A percentile compares a stretch with the other conserved stretches of the same genome.
Conservation (phyloP, 2,329 filamentous ascomycete species). For the Exophiala alcalophila region DNA sequence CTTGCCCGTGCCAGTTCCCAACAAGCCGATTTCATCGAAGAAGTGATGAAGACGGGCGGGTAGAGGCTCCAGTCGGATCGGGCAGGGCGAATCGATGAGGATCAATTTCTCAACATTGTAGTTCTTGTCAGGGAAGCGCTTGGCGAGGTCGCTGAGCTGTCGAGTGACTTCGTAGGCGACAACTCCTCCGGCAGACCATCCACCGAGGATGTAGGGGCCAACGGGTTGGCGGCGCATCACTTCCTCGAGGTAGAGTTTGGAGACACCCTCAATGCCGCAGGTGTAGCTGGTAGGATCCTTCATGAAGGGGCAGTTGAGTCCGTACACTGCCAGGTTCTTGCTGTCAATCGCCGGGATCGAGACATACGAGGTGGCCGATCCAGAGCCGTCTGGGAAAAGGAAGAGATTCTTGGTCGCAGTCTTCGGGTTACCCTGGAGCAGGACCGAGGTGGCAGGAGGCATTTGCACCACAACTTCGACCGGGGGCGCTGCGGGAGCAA, state of each 20-base stretch:
- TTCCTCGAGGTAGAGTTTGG: slow-evolving; percentile 33
- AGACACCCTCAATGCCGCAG: slow-evolving; percentile 33
- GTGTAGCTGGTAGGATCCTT: slow-evolving; percentile 35
- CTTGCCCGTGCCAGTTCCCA: slow-evolving; percentile 45
- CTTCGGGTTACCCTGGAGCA: slow-evolving; percentile 44
- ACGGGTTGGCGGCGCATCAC: slow-evolving; percentile 36
- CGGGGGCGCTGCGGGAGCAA: slow-evolving; percentile 25
- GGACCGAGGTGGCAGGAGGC: slow-evolving; percentile 43
- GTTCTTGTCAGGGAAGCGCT: slow-evolving; percentile 29
- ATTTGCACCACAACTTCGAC: slow-evolving; percentile 30
- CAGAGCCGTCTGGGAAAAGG: slow-evolving; percentile 47
- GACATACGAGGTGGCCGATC: slow-evolving; percentile 47
- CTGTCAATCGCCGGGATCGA: slow-evolving; percentile 41
- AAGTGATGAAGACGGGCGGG: slow-evolving; percentile 54
- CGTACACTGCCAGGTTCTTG: slow-evolving; percentile 44
- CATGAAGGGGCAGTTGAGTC: slow-evolving; percentile 46
- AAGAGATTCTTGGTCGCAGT: slow-evolving; percentile 43
- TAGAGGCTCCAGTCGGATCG: slow-evolving; percentile 64
- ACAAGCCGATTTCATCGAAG: slow-evolving; percentile 48
- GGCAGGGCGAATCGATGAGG: slow-evolving; percentile 63
- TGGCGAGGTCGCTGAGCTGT: slow-evolving; percentile 30
- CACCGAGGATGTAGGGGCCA: slow-evolving; percentile 40
- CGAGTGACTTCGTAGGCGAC: slow-evolving; percentile 38
- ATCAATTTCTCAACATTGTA: slow-evolving; percentile 55
- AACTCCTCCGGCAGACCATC: slow-evolving; percentile 40